Evolutionary conservation across 257 asterid genomes (phyloP), one percentile per base, ranked within the genome.

Genomic region (Fraxinus cuspidata): DNA sequence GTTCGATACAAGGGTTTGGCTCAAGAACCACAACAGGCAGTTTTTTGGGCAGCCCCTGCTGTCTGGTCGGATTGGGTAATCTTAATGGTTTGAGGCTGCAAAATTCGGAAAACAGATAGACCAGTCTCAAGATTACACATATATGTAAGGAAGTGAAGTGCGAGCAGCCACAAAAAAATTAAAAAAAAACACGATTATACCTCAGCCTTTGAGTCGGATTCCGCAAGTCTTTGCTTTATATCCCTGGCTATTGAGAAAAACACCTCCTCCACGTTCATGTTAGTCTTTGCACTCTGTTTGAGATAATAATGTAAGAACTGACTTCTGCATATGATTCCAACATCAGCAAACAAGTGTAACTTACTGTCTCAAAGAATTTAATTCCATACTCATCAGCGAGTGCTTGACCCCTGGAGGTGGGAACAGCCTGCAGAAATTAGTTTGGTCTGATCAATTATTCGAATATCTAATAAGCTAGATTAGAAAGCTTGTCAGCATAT

Each of bases 231-330:
- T 81, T 94, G 97, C 85, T 94, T 94, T 56, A 94, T 92, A 87
- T 94, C 98, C 85, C 95, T 89, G 44, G 91, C 97, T 81, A 93
- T 89, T 72, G 98, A 91, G 88, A 93, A 93, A 90, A 93, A 93
- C 81, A 93, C 98, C 87, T 93, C 97, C 88, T 93, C 98, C 72
- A 93, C 98, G 4, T 93, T 94, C 95, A 92, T 75, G 87, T 94
- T 94, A 58, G 98, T 94, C 84, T 94, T 92, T 3, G 96, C 98
- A 84, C 98, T 93, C 97, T 93, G 92, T 88, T 84, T 75, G 66
- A 76, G 64, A 81, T 56, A 3, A 25, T 0, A 77, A 70, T 74
- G 79, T 80, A 77, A 78, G 83, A 73, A 58, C 25, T 56, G 47
- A 10, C 64, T 77, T 28, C 56, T 16, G 58, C 23, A 64, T 21